These are phyloP conservation scores for Diospyros kaki DNA, from an alignment of 148 eudicot genomes.

Conservation along the genomic window DNA sequence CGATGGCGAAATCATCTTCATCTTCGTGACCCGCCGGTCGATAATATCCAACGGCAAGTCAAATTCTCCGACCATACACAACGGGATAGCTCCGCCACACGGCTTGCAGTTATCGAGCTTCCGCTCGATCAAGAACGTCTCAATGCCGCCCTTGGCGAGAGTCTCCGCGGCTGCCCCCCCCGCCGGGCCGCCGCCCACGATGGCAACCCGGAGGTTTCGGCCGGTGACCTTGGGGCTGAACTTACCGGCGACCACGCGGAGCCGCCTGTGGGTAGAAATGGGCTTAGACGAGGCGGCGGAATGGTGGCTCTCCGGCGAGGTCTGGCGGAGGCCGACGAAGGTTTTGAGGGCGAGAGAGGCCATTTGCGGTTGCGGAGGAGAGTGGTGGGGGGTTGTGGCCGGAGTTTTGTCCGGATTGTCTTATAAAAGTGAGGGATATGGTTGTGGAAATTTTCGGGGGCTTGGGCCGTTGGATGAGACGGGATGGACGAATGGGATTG, in stretches of 20 bases:
- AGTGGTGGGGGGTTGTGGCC: not conserved
- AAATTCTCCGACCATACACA: constrained; percentile 95
- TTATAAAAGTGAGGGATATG: not conserved
- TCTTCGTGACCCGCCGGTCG: constrained; percentile 81
- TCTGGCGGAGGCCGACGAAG: constrained; percentile 75
- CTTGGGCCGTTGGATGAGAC: no score
- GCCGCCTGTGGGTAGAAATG: constrained; percentile 18
- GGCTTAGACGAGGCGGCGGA: constrained; percentile 12
- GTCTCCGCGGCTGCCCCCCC: constrained; percentile 94
- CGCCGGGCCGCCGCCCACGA: constrained; percentile 93
- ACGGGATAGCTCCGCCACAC: constrained; percentile 94
- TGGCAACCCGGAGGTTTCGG: constrained; percentile 81
- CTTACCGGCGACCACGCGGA: constrained; percentile 33
- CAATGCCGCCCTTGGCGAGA: constrained; percentile 81
- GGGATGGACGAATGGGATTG: no score
- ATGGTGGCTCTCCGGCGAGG: constrained; percentile 36
- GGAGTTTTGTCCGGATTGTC: not conserved
- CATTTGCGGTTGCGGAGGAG: constrained; percentile 24
- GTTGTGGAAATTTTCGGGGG: not conserved
- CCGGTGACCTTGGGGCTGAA: constrained; percentile 70
- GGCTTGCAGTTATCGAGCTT: constrained; percentile 94
- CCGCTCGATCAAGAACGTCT: constrained; percentile 71
- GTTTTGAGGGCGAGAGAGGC: constrained; percentile 74
- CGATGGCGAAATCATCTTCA: constrained; percentile 99
- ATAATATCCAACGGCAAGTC: constrained; percentile 93